Evolutionary conservation across 108 stramenopile species (phyloP).

Genomic region (Stephanodiscus minutulus): DNA sequence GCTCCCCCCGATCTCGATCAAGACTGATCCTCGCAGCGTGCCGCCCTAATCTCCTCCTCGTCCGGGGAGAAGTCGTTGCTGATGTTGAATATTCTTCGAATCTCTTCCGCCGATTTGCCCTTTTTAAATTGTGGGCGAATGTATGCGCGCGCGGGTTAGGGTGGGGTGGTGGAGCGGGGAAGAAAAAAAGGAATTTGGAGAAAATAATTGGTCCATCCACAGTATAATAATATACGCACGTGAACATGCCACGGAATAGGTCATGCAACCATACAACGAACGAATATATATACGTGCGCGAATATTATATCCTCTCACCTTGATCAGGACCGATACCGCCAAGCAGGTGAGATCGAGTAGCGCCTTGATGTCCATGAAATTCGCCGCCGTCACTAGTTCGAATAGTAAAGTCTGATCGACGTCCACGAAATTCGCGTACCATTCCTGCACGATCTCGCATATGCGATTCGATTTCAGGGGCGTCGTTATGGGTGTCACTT

Average conservation of each 20-base stretch:
- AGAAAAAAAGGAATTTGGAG: conserved; percentile 60
- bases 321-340: conserved; percentile 41
- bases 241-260: too few species aligned
- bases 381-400: conserved; percentile 77
- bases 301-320: conserved; percentile 34
- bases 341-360: conserved; percentile 79
- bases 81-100: conserved; percentile 96
- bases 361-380: conserved; percentile 86
- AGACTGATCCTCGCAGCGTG: neutral
- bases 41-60: conserved; percentile 82
- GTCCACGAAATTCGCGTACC: conserved; percentile 96
- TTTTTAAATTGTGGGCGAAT: too few species aligned
- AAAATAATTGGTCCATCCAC: too few species aligned
- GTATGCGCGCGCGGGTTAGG: too few species aligned
- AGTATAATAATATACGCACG: too few species aligned
- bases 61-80: conserved; percentile 94
- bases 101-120: conserved; percentile 94
- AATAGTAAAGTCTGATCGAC: conserved; percentile 72
- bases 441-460: conserved; percentile 94
- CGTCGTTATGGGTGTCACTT: conserved; percentile 96
- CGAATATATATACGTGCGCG: conserved; percentile 25
- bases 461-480: conserved; percentile 93
- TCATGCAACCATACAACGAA: conserved; percentile 58
- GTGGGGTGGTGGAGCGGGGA: conserved; percentile 33
- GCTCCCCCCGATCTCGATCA: too few species aligned